phyloP scores from a whole-genome alignment of 345 rosid genomes.

The Punica granatum region DNA sequence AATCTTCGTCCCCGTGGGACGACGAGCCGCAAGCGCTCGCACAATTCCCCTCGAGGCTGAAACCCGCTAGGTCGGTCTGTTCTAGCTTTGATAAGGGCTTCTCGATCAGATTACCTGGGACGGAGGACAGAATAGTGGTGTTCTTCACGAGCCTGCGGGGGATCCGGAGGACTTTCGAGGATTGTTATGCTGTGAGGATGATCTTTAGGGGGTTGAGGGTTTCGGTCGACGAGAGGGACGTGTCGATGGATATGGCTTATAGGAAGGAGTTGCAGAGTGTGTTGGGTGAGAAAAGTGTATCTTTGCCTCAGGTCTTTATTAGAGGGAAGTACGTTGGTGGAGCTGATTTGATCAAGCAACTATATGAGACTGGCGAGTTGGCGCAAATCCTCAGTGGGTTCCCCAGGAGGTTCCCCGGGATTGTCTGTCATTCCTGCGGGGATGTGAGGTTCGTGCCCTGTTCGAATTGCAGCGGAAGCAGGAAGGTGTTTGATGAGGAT shows the following conservation, averaged over 20 bases:
- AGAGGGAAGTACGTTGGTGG: constrained; percentile 67
- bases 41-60: constrained; percentile 13
- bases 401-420: constrained; percentile 56
- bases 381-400: constrained; percentile 62
- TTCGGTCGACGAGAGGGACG: constrained; percentile 84
- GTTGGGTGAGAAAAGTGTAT: constrained; percentile 42
- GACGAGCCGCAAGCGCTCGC: constrained; percentile 1
- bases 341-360: constrained; percentile 69
- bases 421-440: constrained; percentile 61
- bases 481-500: constrained; percentile 83
- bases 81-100: constrained; percentile 2
- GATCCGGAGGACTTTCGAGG: constrained; percentile 78
- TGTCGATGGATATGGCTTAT: constrained; percentile 80
- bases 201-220: constrained; percentile 88
- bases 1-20: background rate
- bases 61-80: constrained; percentile 19
- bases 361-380: constrained; percentile 78
- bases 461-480: constrained; percentile 80
- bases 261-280: constrained; percentile 64
- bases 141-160: constrained; percentile 82
- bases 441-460: constrained; percentile 77
- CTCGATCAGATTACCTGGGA: constrained; percentile 54
- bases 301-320: constrained; percentile 79
- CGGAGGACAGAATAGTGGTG: constrained; percentile 86
- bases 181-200: constrained; percentile 82